A percentile compares a stretch with the other conserved stretches of the same genome.
Evolutionary conservation across 768 basidiomycete species (phyloP).

Genomic region (Lentinula sp.): DNA sequence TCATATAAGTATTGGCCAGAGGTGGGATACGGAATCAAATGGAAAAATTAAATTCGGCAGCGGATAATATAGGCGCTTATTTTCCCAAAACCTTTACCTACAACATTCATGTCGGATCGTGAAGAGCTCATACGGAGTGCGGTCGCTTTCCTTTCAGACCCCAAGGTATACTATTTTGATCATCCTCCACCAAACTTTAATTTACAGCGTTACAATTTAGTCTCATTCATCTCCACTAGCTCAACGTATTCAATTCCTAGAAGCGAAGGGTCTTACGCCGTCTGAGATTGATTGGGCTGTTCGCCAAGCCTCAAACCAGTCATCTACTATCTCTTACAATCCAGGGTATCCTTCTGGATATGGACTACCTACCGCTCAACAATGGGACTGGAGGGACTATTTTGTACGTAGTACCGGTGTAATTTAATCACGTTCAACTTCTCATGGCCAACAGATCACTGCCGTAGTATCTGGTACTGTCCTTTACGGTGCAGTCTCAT

Average conservation of each 20-base stretch:
- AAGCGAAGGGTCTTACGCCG: constrained; percentile 83
- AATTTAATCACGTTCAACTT: background rate
- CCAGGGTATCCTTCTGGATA: constrained; percentile 37
- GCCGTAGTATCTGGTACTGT: constrained; percentile 85
- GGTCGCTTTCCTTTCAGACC: constrained; percentile 79
- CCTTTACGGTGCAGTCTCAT: constrained; percentile 69
- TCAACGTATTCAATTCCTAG: constrained; percentile 90
- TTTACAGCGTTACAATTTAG: constrained; percentile 27
- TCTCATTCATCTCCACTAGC: constrained; percentile 71
- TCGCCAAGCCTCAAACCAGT: constrained; percentile 43
- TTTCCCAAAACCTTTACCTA: background rate
- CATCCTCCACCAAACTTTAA: background rate
- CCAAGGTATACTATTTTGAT: constrained; percentile 47
- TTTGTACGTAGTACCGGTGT: constrained; percentile 55
- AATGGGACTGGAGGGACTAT: constrained; percentile 96
- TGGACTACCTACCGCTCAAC: constrained; percentile 39
- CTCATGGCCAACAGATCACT: constrained; percentile 60
- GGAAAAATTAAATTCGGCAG: too few relatives aligned
- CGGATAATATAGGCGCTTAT: background rate
- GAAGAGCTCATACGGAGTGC: constrained; percentile 77
- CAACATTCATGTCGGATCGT: constrained; percentile 45
- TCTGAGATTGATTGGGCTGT: constrained; percentile 85
- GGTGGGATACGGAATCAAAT: background rate
- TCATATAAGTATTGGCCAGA: too few relatives aligned
- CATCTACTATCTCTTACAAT: constrained; percentile 14